Percentiles rank a stretch among this genome's conserved stretches.
Evolutionary conservation across 495 filamentous ascomycete genomes (phyloP).

Genomic region (Talaromyces thailandensis): DNA sequence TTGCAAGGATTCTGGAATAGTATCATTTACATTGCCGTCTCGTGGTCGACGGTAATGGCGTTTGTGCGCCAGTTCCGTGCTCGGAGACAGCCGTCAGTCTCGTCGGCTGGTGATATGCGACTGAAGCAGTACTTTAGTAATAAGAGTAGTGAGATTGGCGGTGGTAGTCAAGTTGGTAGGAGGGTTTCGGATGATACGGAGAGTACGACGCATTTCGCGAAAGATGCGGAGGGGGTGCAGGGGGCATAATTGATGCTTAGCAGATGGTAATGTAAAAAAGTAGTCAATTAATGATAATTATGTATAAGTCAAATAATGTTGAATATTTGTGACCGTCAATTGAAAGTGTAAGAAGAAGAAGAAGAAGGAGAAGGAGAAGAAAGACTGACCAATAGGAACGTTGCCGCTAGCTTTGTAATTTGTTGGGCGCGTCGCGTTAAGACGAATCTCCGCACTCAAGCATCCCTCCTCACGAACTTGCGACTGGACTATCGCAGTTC

Average conservation of each 20-base stretch:
- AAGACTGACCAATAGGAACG: not conserved
- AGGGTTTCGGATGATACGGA: not conserved
- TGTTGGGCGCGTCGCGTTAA: not conserved
- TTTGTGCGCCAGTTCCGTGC: constrained; percentile 10
- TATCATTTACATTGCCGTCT: constrained; percentile 67
- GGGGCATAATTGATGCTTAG: not conserved
- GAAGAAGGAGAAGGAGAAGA: not conserved
- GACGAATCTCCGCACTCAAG: not conserved
- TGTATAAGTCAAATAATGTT: not conserved
- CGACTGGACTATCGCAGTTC: not conserved
- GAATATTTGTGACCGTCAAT: not conserved
- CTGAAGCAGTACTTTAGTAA: not conserved
- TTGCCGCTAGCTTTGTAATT: not conserved
- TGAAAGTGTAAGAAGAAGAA: not conserved
- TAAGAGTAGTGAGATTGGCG: not conserved
- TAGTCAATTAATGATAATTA: not conserved
- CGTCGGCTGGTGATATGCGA: not conserved
- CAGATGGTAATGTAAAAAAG: not conserved
- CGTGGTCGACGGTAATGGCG: constrained; percentile 26
- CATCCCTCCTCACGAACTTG: not conserved
- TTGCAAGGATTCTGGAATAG: constrained; percentile 86
- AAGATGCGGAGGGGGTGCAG: not conserved
- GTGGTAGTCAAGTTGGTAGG: not conserved
- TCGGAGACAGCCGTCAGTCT: not conserved
- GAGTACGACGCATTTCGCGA: constrained; percentile 5